Evolutionary conservation across 2,329 filamentous ascomycete species (phyloP).

Genomic region (Zasmidium angulare): DNA sequence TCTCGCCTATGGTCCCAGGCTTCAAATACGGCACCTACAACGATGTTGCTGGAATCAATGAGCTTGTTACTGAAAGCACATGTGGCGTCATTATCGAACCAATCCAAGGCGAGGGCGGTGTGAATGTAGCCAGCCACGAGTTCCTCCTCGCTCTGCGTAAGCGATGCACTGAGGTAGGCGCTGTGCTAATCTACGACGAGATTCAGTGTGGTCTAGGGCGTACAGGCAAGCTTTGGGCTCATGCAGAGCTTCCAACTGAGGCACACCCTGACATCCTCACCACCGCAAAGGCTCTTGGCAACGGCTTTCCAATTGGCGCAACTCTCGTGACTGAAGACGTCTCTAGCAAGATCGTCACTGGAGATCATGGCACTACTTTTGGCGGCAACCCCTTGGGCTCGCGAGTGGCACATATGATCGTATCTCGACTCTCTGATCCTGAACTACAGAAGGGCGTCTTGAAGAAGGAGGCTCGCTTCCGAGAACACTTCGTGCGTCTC

Average conservation of each 20-base stretch:
- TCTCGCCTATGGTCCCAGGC: slow-evolving; percentile 91
- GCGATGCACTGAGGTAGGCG: slow-evolving; percentile 82
- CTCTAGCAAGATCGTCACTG: slow-evolving; percentile 66
- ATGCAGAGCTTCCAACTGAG: slow-evolving; percentile 68
- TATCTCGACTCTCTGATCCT: slow-evolving; percentile 70
- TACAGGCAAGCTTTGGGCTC: slow-evolving; percentile 89
- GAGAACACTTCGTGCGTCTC: slow-evolving; percentile 57
- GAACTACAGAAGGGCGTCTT: slow-evolving; percentile 69
- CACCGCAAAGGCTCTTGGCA: slow-evolving; percentile 92
- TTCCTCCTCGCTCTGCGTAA: slow-evolving; percentile 82
- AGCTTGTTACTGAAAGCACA: slow-evolving; percentile 77
- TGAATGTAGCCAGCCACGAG: slow-evolving; percentile 77
- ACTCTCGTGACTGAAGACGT: slow-evolving; percentile 68
- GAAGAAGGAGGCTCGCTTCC: slow-evolving; percentile 64
- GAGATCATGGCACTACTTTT: slow-evolving; percentile 93
- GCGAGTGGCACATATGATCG: slow-evolving; percentile 81
- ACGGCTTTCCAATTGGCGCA: slow-evolving; percentile 93
- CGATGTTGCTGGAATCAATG: slow-evolving; percentile 68
- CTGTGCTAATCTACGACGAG: slow-evolving; percentile 91
- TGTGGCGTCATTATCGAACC: slow-evolving; percentile 96
- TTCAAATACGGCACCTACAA: slow-evolving; percentile 88
- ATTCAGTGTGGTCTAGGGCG: slow-evolving; percentile 92
- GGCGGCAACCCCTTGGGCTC: slow-evolving; percentile 87
- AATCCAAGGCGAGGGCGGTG: slow-evolving; percentile 94
- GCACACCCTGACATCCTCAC: slow-evolving; percentile 94